Conservation (phyloP, 2,329 filamentous ascomycete species). For the Macrophomina pseudophaseolina region DNA sequence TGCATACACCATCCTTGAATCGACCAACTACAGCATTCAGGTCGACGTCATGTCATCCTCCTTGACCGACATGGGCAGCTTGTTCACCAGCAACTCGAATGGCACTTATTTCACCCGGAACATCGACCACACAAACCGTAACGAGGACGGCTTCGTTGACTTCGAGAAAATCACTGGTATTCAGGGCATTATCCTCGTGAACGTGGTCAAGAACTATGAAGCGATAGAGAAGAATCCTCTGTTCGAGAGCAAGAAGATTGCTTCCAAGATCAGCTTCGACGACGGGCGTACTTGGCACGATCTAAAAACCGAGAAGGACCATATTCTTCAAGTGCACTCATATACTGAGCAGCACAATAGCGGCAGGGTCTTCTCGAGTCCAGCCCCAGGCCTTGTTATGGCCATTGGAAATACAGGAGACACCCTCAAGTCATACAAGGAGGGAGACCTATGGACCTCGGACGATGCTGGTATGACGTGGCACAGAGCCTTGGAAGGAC, state of each 20-base stretch:
- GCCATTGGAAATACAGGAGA: conserved; percentile 89
- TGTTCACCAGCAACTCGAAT: conserved; percentile 97
- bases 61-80: conserved; percentile 75
- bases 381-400: conserved; percentile 91
- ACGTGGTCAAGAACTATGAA: conserved; percentile 84
- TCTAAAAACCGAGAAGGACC: conserved; percentile 69
- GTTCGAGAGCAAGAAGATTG: conserved; percentile 66
- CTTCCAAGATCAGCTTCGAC: conserved; percentile 89
- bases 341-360: conserved; percentile 83
- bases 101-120: conserved; percentile 95
- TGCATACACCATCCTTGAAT: conserved; percentile 92
- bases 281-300: conserved; percentile 85
- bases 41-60: conserved; percentile 82
- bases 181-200: conserved; percentile 90
- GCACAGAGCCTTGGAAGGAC: conserved; percentile 74
- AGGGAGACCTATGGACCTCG: conserved; percentile 85
- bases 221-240: conserved; percentile 65
- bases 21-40: conserved; percentile 97
- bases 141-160: conserved; percentile 76
- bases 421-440: conserved; percentile 69
- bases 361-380: conserved; percentile 89
- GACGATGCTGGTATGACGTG: conserved; percentile 89
- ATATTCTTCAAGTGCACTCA: conserved; percentile 84
- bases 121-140: conserved; percentile 89
- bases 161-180: conserved; percentile 94